These are phyloP conservation scores for Amanita muscaria DNA, from an alignment of 768 basidiomycete species.

Conservation along the genomic window DNA sequence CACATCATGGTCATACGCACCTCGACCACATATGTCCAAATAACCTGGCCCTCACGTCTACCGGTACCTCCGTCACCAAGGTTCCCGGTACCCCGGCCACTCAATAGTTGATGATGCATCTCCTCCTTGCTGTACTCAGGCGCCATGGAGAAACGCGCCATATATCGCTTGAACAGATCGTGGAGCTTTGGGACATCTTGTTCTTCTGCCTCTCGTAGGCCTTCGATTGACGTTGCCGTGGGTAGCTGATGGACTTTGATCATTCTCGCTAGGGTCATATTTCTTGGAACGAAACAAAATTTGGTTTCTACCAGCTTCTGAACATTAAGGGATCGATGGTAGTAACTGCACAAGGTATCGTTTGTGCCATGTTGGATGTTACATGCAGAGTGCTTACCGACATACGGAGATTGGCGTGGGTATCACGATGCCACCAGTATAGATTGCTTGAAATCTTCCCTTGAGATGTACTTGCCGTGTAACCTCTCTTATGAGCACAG, in stretches of 20 bases:
- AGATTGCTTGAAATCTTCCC: constrained; percentile 94
- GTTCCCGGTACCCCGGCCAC: constrained; percentile 63
- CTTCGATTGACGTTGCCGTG: constrained; percentile 36
- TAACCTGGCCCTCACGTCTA: constrained; percentile 72
- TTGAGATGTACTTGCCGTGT: constrained; percentile 86
- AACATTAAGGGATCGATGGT: constrained; percentile 86
- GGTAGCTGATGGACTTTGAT: constrained; percentile 67
- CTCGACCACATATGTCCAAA: constrained; percentile 96
- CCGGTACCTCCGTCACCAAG: constrained; percentile 39
- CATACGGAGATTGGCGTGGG: constrained; percentile 90
- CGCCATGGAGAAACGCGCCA: constrained; percentile 78
- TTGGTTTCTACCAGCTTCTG: constrained; percentile 85
- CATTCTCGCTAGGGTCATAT: constrained; percentile 88
- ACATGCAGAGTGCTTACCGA: constrained; percentile 36
- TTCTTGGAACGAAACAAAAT: constrained; percentile 82
- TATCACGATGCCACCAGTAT: constrained; percentile 88
- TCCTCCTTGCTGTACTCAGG: constrained; percentile 74
- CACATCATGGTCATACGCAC: constrained; percentile 29
- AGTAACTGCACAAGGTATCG: constrained; percentile 48
- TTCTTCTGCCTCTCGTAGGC: constrained; percentile 84
- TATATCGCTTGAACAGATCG: constrained; percentile 65
- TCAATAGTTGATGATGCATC: constrained; percentile 78
- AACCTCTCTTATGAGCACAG: constrained; percentile 95
- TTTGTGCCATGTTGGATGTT: constrained; percentile 2
- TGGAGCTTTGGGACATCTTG: constrained; percentile 64